A percentile compares a stretch with the other conserved stretches of the same genome.
Evolutionary conservation across 202 grass and related monocot genomes (phyloP).

Genomic region (Zizania palustris): DNA sequence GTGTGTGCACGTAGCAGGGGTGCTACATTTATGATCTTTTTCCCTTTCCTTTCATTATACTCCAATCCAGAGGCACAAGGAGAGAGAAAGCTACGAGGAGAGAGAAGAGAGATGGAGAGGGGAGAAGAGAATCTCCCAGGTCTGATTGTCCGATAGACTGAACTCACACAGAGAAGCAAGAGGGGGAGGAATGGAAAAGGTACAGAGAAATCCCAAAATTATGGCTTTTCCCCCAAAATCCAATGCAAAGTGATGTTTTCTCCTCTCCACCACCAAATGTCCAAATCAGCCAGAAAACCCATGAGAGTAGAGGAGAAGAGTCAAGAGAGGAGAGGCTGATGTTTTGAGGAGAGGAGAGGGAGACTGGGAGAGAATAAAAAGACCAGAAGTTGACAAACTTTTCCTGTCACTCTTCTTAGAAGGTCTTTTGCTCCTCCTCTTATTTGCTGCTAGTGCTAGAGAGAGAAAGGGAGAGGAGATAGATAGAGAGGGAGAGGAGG

Average conservation of each 20-base stretch:
- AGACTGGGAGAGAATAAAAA: conserved; percentile 44
- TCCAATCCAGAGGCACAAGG: conserved; percentile 59
- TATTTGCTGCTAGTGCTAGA: conserved; percentile 13
- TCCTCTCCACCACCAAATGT: conserved; percentile 17
- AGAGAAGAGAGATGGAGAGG: background rate
- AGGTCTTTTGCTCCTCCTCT: conserved; percentile 44
- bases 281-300: conserved; percentile 29
- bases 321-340: conserved; percentile 5
- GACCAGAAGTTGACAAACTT: conserved; percentile 70
- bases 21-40: conserved; percentile 44
- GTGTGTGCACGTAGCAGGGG: conserved; percentile 41
- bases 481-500: background rate
- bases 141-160: conserved; percentile 53
- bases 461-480: conserved; percentile 12
- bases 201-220: conserved; percentile 50
- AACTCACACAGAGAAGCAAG: conserved; percentile 21
- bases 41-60: conserved; percentile 48
- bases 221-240: conserved; percentile 42
- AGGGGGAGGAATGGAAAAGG: conserved; percentile 31
- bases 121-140: conserved; percentile 59
- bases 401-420: conserved; percentile 73
- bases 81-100: conserved; percentile 7
- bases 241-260: conserved; percentile 46
- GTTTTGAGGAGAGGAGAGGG: conserved; percentile 24
- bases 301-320: background rate